A percentile compares a stretch with the other conserved stretches of the same genome.
phyloP scores from a whole-genome alignment of 1,139 yeast genomes.

The Pichia sp. region DNA sequence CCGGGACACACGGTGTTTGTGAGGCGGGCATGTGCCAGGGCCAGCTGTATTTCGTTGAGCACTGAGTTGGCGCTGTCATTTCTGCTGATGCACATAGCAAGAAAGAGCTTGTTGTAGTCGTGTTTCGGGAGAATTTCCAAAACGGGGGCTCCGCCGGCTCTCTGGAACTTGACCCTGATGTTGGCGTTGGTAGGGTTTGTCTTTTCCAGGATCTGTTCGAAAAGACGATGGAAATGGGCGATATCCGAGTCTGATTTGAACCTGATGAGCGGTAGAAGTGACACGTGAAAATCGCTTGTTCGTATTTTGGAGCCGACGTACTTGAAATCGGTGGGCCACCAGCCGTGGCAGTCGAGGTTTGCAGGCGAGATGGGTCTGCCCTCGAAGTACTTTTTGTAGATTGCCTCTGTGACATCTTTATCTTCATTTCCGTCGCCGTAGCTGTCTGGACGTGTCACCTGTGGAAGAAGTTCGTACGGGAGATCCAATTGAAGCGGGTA shows the following conservation, averaged over 20 bases:
- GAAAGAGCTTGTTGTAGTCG: constrained; percentile 20
- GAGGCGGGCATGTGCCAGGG: constrained; percentile 11
- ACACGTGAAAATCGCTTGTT: constrained; percentile 23
- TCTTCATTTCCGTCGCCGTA: neutral
- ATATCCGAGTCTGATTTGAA: constrained; percentile 13
- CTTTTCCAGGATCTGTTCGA: neutral
- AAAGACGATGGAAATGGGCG: neutral
- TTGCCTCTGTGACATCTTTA: neutral
- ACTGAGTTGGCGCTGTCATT: neutral
- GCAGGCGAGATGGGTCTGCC: constrained; percentile 21
- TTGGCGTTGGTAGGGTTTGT: neutral
- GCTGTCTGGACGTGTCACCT: constrained; percentile 3
- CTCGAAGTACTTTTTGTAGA: constrained; percentile 5
- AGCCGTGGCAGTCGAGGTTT: constrained; percentile 13
- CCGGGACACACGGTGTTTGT: constrained; percentile 15
- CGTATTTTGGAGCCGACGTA: constrained; percentile 7
- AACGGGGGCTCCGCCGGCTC: neutral
- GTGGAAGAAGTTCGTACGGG: constrained; percentile 23
- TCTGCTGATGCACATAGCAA: neutral
- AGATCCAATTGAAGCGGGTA: constrained; percentile 16
- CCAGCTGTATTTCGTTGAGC: neutral
- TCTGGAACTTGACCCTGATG: neutral
- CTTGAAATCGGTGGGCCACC: constrained; percentile 14
- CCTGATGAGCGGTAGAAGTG: constrained; percentile 26
- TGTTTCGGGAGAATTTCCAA: constrained; percentile 22